phyloP scores from a whole-genome alignment of 352 stramenopile species.

The Pythium rhizo-oryzae region DNA sequence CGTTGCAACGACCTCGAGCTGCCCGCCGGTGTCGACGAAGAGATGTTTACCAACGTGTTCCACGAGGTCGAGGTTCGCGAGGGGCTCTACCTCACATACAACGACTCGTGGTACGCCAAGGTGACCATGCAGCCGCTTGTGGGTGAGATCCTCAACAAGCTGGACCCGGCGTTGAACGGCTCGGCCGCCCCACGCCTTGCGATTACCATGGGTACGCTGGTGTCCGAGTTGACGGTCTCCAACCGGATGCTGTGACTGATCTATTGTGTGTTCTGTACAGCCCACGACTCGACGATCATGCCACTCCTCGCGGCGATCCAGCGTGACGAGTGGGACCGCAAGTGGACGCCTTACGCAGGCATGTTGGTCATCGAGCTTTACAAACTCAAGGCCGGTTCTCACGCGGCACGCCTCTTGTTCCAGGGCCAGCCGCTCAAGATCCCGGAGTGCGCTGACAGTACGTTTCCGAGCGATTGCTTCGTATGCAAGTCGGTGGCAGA shows the following conservation, averaged over 20 bases:
- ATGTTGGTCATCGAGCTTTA: constrained; percentile 81
- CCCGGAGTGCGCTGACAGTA: constrained; percentile 77
- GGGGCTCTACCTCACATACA: constrained; percentile 66
- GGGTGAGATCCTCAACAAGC: constrained; percentile 61
- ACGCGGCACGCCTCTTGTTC: constrained; percentile 72
- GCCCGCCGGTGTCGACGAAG: constrained; percentile 61
- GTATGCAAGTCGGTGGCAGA: neutral
- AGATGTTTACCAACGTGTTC: constrained; percentile 79
- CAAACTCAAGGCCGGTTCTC: constrained; percentile 63
- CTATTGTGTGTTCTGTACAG: constrained; percentile 30
- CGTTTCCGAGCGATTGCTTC: constrained; percentile 13
- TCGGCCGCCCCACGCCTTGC: constrained; percentile 56
- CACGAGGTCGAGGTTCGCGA: constrained; percentile 74
- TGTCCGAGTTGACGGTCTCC: neutral
- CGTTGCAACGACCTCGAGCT: constrained; percentile 79
- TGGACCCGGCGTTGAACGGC: constrained; percentile 56
- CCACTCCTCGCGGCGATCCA: constrained; percentile 73
- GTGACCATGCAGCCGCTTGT: constrained; percentile 85
- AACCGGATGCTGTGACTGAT: neutral
- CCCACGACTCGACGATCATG: constrained; percentile 88
- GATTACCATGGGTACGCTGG: constrained; percentile 71
- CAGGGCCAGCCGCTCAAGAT: constrained; percentile 71
- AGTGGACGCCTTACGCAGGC: constrained; percentile 84
- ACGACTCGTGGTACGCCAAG: constrained; percentile 84
- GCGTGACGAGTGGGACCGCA: constrained; percentile 78